A percentile compares a stretch with the other conserved stretches of the same genome.
phyloP scores from a whole-genome alignment of 441 rosid genomes.

The Bocquillonia castaneifolia region DNA sequence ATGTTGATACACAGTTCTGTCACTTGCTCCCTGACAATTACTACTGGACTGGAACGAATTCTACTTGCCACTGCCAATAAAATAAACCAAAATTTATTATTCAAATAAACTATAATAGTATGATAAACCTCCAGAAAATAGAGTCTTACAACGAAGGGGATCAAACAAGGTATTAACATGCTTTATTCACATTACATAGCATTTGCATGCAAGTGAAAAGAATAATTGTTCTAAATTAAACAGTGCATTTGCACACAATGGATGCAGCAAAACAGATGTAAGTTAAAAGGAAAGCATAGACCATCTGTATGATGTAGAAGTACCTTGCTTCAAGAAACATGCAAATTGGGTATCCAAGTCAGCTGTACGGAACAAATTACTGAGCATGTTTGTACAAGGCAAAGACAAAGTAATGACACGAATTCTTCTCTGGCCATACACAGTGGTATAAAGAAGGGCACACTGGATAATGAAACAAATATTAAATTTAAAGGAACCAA shows the following conservation, averaged over 20 bases:
- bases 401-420: constrained; percentile 28
- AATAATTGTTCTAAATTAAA: background rate
- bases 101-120: background rate
- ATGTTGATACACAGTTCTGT: constrained; percentile 59
- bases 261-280: background rate
- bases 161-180: no score
- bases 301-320: background rate
- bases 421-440: constrained; percentile 87
- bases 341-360: constrained; percentile 37
- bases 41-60: constrained; percentile 53
- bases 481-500: constrained; percentile 8
- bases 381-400: background rate
- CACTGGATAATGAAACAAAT: constrained; percentile 40
- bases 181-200: background rate
- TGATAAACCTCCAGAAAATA: background rate
- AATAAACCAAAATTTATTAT: background rate
- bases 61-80: constrained; percentile 58
- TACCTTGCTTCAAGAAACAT: constrained; percentile 87
- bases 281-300: background rate
- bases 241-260: background rate
- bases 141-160: background rate
- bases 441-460: constrained; percentile 74
- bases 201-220: no score
- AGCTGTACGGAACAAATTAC: constrained; percentile 8
- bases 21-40: constrained; percentile 61